Percentiles rank a stretch among this genome's conserved stretches.
These are phyloP conservation scores for Oenanthe sinensis DNA, from an alignment of 129 eudicot species.

Conservation along the genomic window DNA sequence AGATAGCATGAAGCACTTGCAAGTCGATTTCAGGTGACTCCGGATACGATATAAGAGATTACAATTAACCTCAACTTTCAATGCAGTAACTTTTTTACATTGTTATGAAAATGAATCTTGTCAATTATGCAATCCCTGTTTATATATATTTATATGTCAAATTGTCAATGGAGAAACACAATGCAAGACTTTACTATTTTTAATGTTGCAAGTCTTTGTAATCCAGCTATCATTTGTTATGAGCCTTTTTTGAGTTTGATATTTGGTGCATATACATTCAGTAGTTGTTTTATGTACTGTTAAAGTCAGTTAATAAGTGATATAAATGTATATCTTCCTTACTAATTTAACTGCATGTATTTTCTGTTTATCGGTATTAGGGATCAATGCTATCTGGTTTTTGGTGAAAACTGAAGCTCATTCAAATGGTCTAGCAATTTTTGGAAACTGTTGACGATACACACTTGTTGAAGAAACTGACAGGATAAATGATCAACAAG, in stretches of 20 bases:
- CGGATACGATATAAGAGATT: no score
- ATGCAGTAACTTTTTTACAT: not conserved
- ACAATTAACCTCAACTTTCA: not conserved
- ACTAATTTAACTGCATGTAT: not conserved
- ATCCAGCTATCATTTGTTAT: not conserved
- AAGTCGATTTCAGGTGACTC: no score
- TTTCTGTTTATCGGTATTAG: not conserved
- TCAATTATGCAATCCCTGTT: not conserved
- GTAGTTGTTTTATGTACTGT: not conserved
- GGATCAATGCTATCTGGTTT: not conserved
- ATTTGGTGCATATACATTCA: not conserved
- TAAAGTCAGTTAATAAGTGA: not conserved
- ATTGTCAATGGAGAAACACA: no score
- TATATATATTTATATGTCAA: no score
- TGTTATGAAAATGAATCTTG: not conserved
- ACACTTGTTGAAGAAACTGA: conserved; percentile 9
- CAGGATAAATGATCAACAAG: conserved; percentile 46
- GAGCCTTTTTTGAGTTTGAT: not conserved
- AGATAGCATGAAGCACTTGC: no score
- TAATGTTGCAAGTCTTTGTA: not conserved
- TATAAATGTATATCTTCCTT: not conserved
- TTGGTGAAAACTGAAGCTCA: conserved; percentile 19
- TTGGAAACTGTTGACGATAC: conserved; percentile 15
- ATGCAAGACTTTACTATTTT: not conserved
- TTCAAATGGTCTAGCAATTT: conserved; percentile 12